Base-by-base conservation (phyloP, 768 basidiomycete species). In the Mycena indigotica region DNA sequence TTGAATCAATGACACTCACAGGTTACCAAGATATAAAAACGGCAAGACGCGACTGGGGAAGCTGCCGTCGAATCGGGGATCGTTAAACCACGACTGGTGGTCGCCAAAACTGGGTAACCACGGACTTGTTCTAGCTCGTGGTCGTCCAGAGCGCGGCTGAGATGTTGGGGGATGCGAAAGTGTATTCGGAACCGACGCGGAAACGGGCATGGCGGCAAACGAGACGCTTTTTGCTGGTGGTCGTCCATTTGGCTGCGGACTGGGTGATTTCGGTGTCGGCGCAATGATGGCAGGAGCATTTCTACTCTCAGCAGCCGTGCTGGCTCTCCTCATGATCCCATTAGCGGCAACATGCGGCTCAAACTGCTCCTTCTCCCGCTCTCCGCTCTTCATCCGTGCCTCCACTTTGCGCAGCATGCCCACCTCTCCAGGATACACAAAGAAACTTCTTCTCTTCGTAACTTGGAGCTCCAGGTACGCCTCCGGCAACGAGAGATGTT, bases 31-130 rank as follows among this genome's bases (percentile, higher is more conserved):
- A 71, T 95, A 95, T 69, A 98, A 79, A 74, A 93, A 95, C 55
- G 93, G 93, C 58, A 97, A 72, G 60, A 98, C 94, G 23, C 95
- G 81, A 66, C 91, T 93, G 16, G 96, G 96, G 77, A 98, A 95
- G 66, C 91, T 93, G 44, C 96, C 95, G 70, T 98, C 95, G 69
- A 98, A 98, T 58, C 91, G 75, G 29, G 85, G 83, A 70, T 95
- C 93, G 66, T 94, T 89, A 74, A 98, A 97, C 95, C 95, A 98
- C n/a, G 86, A 80, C 72, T 91, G 85, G 66, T 93, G 91, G 66
- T 91, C 87, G 21, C 82, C 80, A 56, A 84, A 80, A 61, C 78
- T 80, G 13, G 86, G 85, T 44, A 88, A 66, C 77, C 82, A 80
- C 24, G 89, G 85, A 59, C 84, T 81, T 26, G 89, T 91, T 60